Evolutionary conservation across 371 early-diverging fungal genomes (phyloP), one percentile per base, ranked within the genome.

Genomic region (Apophysomyces elegans): DNA sequence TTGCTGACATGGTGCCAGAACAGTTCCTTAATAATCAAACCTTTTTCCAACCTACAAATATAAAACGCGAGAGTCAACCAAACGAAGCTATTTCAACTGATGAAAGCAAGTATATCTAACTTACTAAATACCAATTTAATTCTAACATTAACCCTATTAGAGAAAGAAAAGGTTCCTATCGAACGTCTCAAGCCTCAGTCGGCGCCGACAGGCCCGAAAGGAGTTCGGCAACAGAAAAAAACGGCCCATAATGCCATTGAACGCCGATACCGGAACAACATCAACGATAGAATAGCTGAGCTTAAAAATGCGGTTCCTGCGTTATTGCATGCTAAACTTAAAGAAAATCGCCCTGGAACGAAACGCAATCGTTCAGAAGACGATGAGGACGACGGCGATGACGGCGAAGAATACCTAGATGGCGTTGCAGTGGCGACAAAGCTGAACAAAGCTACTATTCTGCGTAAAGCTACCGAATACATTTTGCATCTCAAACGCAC

Each of bases 181-280:
- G 75, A 80, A 54, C 61, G 80, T 11, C 67, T 80, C 35, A 80
- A 80, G 57, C 59, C 69, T 39, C 62, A 21, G 65, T 37, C 47
- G 64, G 64, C 26, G 59, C 72, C 32, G 56, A 47, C 45, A 61
- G 64, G 14, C 38, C 67, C 32, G 65, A 60, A 36, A 73, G 58
- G 16, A 7, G 74, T 69, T 11, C 68, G 74, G 21, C 69, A 73
- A 26, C 78, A 74, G 16, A 93, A 95, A 74, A 95, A 95, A 74
- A 90, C 92, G 6, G 93, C 95, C 2, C 97, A 96, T 73, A 96
- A 96, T 63, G 95, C 93, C 5, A 95, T 96, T 58, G 97, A 96
- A 77, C 88, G 93, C 12, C 89, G 94, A 50, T 95, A 95, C 75
- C 89, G 97, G 64, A 95, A 94, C 76, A 96, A 95, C 75, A 93